Base-by-base conservation (phyloP, 2,329 filamentous ascomycete species). In the Achaetomium macrosporum region DNA sequence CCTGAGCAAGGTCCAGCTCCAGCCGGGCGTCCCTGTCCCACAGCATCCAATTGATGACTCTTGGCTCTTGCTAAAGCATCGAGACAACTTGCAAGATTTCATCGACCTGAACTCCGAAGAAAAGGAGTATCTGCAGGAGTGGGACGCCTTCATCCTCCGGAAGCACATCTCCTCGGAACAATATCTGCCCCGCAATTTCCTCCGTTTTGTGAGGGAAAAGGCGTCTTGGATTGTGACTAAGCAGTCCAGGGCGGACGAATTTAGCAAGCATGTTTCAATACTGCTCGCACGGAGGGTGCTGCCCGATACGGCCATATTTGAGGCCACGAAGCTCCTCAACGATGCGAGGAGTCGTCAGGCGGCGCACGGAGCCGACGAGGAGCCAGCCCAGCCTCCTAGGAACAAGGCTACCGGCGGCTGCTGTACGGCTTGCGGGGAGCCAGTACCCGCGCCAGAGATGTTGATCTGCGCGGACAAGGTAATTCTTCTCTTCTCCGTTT, bases 41-140 rank as follows among this genome's bases (percentile, higher is more conserved):
- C 69, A 69, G 17, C 64, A 68, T 4, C 64, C 65, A 3, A 66
- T 74, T 3, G 76, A 81, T 60, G 73, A 74, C 52, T 67, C 69
- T 19, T 83, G 80, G 80, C 69, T 82, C 8, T 71, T 80, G 30
- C 78, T 81, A 56, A 82, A 82, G 65, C 79, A 83, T 54, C 73
- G 76, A 8, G 77, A 83, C 52, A 76, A 74, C 49, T 75, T 83
- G 50, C 70, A 73, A 29, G 80, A 83, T 56, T 82, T 79, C 60
- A 76, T 73, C 9, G 79, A 83, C 57, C 72, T 83, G 25, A 74
- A 74, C 12, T 63, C 69, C 2, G 68, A 72, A 15, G 79, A 83
- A 61, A 79, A 78, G 63, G 79, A 82, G 56, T 83, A 78, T 53
- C 78, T 83, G 51, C 71, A 73, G 59, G 75, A 78, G 57, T 83